These are phyloP conservation scores for Cucumis hystrix DNA, from an alignment of 306 rosid species.

Conservation along the genomic window DNA sequence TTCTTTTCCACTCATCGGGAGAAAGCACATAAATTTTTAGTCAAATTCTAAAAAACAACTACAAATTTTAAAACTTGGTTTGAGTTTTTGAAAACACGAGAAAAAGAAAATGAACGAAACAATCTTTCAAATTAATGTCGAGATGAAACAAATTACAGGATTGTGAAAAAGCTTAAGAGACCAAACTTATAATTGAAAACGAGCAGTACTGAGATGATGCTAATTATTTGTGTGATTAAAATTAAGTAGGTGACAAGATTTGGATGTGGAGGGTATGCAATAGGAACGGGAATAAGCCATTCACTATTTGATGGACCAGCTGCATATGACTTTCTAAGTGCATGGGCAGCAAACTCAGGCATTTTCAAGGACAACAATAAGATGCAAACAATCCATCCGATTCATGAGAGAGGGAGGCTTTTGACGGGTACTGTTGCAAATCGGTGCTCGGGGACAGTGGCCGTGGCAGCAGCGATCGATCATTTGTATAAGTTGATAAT, in stretches of 20 bases:
- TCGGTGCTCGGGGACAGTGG: constrained; percentile 7
- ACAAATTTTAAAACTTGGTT: too few species aligned
- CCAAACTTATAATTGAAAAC: too few species aligned
- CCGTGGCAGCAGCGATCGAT: constrained; percentile 40
- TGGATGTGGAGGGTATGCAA: constrained; percentile 67
- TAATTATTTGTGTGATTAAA: too few species aligned
- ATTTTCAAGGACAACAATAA: constrained; percentile 4
- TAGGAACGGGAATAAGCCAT: constrained; percentile 68
- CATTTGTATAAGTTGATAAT: constrained; percentile 52
- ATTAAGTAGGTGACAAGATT: constrained; percentile 48
- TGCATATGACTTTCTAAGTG: constrained; percentile 43
- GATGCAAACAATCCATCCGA: constrained; percentile 11
- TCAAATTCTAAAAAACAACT: too few species aligned
- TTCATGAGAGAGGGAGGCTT: constrained; percentile 49
- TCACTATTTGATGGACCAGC: constrained; percentile 68
- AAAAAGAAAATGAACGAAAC: too few species aligned
- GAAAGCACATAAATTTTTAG: too few species aligned
- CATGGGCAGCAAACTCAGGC: constrained; percentile 61
- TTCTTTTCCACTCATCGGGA: too few species aligned
- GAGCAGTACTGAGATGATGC: neutral
- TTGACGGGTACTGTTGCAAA: neutral
- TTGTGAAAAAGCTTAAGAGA: too few species aligned
- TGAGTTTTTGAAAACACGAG: too few species aligned
- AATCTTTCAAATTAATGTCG: too few species aligned
- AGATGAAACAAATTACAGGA: neutral